phyloP scores from a whole-genome alignment of 768 basidiomycete species.

The Floccularia luteovirens region DNA sequence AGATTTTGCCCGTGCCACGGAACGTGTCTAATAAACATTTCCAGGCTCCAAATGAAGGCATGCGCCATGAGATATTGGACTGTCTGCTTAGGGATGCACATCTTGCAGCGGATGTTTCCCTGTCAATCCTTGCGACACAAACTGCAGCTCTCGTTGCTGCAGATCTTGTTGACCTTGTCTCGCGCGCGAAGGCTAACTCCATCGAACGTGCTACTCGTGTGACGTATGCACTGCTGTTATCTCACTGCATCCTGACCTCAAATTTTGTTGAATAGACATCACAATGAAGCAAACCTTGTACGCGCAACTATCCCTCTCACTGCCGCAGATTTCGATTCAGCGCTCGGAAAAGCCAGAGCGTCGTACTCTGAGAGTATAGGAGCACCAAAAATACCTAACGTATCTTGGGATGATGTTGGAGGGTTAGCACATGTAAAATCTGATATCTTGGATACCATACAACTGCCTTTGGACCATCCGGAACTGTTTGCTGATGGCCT shows the following conservation, averaged over 20 bases:
- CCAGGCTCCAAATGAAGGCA: slow-evolving; percentile 76
- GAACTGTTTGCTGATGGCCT: slow-evolving; percentile 86
- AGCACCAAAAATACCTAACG: slow-evolving; percentile 93
- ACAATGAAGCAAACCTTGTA: slow-evolving; percentile 13
- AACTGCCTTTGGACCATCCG: slow-evolving; percentile 84
- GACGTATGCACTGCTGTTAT: slow-evolving; percentile 21
- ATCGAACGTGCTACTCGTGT: slow-evolving; percentile 33
- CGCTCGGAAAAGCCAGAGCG: slow-evolving; percentile 62
- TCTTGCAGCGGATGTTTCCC: slow-evolving; percentile 71
- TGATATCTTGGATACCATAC: slow-evolving; percentile 94
- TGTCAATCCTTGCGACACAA: slow-evolving; percentile 68
- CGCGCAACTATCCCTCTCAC: slow-evolving; percentile 36
- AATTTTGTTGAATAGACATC: background rate
- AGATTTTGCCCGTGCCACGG: slow-evolving; percentile 3
- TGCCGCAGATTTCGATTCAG: slow-evolving; percentile 62
- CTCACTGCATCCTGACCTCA: background rate
- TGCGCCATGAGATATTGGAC: slow-evolving; percentile 56
- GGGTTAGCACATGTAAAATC: slow-evolving; percentile 81
- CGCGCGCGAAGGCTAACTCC: slow-evolving; percentile 48
- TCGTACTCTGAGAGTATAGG: slow-evolving; percentile 91
- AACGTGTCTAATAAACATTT: background rate
- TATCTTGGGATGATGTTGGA: slow-evolving; percentile 97
- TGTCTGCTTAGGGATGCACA: slow-evolving; percentile 28
- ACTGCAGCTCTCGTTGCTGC: slow-evolving; percentile 86
- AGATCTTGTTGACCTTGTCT: slow-evolving; percentile 69